Base-by-base conservation (phyloP, 257 asterid genomes). In the Linderniella brevidens region DNA sequence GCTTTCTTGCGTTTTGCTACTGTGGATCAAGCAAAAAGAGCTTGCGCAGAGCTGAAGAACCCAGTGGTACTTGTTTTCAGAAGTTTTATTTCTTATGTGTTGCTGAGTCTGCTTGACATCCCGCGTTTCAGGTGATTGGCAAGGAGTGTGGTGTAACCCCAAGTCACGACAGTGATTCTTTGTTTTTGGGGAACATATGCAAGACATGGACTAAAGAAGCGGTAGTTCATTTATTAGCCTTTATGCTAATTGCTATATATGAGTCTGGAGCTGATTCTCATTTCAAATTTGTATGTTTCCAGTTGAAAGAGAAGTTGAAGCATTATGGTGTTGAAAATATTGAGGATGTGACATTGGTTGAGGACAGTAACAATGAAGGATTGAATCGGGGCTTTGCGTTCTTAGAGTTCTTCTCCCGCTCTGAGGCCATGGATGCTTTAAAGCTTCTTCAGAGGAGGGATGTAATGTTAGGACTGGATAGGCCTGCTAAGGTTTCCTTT, bases 381-480 rank as follows among this genome's bases (percentile, higher is more conserved):
- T 58, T 65, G 79, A 90, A 85, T 63, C 78, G 99, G 16, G 96
- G 99, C 42, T 90, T 90, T 70, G 94, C 94, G 25, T 90, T 90
- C 63, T 42, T 90, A 67, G 99, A 90, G 68, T 90, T 90, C 67
- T 66, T 92, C 49, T 80, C 96, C 8, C 86, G 94, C 35, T 66
- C 94, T 50, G 96, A 90, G 48, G 96, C 99, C 49, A 90, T 90
- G 96, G 96, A 79, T 69, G 88, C 94, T 71, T 90, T 74, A 79
- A 90, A 81, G 75, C 93, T 78, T 62, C 74, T 90, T n/a, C 99
- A 90, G 67, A 90, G 71, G 76, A 77, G 93, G 71, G 93, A 82
- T 73, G 68, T 90, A 53, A 13, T 59, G 48, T 86, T 90, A 75
- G 99, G 98, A 68, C 74, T 77, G 48, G 95, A 84, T 64, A 74